phyloP scores from a whole-genome alignment of 306 rosid species.

The Sphenostylis stenocarpa region DNA sequence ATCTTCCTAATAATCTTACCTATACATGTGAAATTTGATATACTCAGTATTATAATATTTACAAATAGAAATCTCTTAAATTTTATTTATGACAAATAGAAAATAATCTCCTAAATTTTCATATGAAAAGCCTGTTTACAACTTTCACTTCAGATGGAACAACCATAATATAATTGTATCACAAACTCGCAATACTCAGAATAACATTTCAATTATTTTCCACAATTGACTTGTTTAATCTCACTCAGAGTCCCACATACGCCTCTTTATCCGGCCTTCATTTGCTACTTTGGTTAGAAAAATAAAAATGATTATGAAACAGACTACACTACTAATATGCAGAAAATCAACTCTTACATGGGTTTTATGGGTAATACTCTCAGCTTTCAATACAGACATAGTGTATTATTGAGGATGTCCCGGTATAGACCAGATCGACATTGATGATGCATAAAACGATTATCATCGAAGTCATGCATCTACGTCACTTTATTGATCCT shows the following conservation, averaged over 20 bases:
- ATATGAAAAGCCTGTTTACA: not conserved
- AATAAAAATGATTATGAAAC: not conserved
- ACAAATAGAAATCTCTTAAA: not conserved
- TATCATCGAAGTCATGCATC: conserved; percentile 39
- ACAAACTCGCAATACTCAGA: not conserved
- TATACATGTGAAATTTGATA: no score
- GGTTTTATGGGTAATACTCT: conserved; percentile 2
- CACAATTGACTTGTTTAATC: not conserved
- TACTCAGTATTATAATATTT: no score
- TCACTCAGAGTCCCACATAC: not conserved
- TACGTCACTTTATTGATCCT: conserved; percentile 32
- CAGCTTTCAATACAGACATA: conserved; percentile 31
- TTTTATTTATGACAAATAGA: not conserved
- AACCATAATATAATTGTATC: not conserved
- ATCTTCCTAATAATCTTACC: no score
- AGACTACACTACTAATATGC: not conserved
- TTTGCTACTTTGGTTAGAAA: no score
- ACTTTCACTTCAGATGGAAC: not conserved
- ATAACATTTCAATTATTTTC: not conserved
- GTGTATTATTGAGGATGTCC: conserved; percentile 22
- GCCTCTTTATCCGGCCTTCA: no score
- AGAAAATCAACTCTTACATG: not conserved
- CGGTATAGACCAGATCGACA: conserved; percentile 28
- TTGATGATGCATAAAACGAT: conserved; percentile 32
- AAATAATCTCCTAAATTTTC: not conserved